phyloP scores from a whole-genome alignment of 1,284 basidiomycete species.

The Boletus nobilissimus region DNA sequence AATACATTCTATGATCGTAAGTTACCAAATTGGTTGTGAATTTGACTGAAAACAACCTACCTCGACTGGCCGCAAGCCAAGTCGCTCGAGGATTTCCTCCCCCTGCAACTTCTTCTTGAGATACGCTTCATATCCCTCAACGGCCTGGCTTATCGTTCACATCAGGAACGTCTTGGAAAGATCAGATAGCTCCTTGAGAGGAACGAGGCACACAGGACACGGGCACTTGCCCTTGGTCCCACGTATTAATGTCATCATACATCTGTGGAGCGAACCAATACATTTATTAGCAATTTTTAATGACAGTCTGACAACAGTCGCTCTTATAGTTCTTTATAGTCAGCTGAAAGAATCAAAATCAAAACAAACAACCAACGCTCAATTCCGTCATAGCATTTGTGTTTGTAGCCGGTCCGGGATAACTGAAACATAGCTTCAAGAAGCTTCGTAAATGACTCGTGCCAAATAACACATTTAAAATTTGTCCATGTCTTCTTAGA shows the following conservation, averaged over 20 bases:
- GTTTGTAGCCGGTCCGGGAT: neutral
- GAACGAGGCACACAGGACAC: neutral
- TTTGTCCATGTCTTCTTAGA: neutral
- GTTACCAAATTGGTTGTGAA: no score
- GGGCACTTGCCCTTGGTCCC: neutral
- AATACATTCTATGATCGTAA: neutral
- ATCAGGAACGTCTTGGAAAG: neutral
- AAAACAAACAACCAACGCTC: neutral
- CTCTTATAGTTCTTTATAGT: neutral
- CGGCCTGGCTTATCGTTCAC: neutral
- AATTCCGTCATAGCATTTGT: neutral
- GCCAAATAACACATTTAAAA: neutral
- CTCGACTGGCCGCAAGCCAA: neutral
- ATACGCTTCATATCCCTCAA: no score
- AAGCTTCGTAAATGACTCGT: neutral
- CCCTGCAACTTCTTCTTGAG: neutral
- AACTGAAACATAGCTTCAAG: neutral
- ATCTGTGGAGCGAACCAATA: neutral
- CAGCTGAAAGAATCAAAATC: neutral
- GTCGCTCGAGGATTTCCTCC: neutral
- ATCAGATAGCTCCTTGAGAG: neutral
- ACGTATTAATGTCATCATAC: neutral
- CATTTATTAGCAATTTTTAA: no score
- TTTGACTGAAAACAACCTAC: neutral
- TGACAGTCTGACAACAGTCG: no score